Evolutionary conservation across 805 yeast genomes (phyloP), one percentile per base, ranked within the genome.

Genomic region (Yarrowia sp.): DNA sequence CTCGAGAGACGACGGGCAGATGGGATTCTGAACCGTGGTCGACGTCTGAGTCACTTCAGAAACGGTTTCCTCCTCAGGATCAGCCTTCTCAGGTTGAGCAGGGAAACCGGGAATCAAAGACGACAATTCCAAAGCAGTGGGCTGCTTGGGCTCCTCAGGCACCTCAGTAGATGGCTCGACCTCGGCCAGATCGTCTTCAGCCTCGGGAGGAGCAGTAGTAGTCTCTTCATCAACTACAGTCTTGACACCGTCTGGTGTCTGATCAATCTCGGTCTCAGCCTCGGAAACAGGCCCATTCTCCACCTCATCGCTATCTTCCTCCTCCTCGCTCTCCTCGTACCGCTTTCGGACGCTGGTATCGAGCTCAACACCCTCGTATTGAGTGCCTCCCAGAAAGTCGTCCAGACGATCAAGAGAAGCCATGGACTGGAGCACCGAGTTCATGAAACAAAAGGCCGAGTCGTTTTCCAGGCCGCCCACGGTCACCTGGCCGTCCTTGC

Each of bases 401-500:
- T 81, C 72, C 43, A 92, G 79, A 42, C 87, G 84, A 33, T 83
- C 81, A 0, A 95, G 88, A 0, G 94, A 88, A 0, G 97, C 92
- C 68, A 92, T 78, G 17, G 90, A 84, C 76, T 93, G 98, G 34
- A 93, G 77, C 0, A 93, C 97, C 30, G 92, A 86, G 78, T 93
- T 93, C 96, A 92, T 92, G 73, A 93, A 93, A 77, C 98, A 93
- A 0, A 97, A 92, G 75, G 93, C 93, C 14, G 98, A 97, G 71
- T 91, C 97, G 75, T 93, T 93, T 69, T 85, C 83, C 43, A 93
- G 82, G 0, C 98, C 98, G 33, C 97, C 97, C 40, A 91, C 84
- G 66, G 84, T 73, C 65, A 73, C 64, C 19, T 42, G 50, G 8
- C 73, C 19, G 68, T 69, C 44, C 38, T 68, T 64, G 72, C 72